These are phyloP conservation scores for Apiospora sp. DNA, from an alignment of 2,329 filamentous ascomycete genomes.

Conservation along the genomic window DNA sequence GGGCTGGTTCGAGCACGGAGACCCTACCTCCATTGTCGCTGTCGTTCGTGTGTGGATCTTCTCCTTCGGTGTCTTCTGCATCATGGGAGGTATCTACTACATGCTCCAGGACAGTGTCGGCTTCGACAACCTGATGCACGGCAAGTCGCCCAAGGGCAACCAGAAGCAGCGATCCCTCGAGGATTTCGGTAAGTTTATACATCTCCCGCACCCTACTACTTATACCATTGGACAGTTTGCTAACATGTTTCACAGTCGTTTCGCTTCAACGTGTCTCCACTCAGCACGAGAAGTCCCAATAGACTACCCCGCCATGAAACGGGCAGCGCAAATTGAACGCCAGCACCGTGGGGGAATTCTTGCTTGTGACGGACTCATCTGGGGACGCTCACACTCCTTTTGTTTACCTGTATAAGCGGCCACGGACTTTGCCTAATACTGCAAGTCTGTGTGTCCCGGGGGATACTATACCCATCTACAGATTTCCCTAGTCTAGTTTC, in stretches of 20 bases:
- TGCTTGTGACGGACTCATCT: not conserved
- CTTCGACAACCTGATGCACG: slow-evolving; percentile 94
- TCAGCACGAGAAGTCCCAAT: slow-evolving; percentile 88
- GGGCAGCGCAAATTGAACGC: slow-evolving; percentile 28
- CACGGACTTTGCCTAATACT: slow-evolving; percentile 37
- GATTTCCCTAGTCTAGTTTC: slow-evolving; percentile 27
- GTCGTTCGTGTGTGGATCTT: slow-evolving; percentile 92
- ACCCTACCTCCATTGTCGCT: slow-evolving; percentile 77
- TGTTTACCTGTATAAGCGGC: slow-evolving; percentile 44
- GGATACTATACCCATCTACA: slow-evolving; percentile 27
- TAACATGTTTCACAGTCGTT: slow-evolving; percentile 72
- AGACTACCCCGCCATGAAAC: slow-evolving; percentile 43
- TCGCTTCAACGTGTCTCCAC: slow-evolving; percentile 90
- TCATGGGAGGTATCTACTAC: slow-evolving; percentile 79
- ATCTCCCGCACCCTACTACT: slow-evolving; percentile 11
- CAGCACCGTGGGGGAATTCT: slow-evolving; percentile 19
- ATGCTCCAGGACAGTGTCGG: slow-evolving; percentile 80
- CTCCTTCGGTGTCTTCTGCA: slow-evolving; percentile 87
- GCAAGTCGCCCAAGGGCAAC: slow-evolving; percentile 82
- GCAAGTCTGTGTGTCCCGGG: slow-evolving; percentile 32
- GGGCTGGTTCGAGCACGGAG: slow-evolving; percentile 77
- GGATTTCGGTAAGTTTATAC: slow-evolving; percentile 78
- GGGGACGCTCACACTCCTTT: slow-evolving; percentile 35
- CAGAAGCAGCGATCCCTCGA: slow-evolving; percentile 86
- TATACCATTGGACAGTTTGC: slow-evolving; percentile 36